Evolutionary conservation across 2,329 filamentous ascomycete species (phyloP).

Genomic region (Hypoxylon sp.): DNA sequence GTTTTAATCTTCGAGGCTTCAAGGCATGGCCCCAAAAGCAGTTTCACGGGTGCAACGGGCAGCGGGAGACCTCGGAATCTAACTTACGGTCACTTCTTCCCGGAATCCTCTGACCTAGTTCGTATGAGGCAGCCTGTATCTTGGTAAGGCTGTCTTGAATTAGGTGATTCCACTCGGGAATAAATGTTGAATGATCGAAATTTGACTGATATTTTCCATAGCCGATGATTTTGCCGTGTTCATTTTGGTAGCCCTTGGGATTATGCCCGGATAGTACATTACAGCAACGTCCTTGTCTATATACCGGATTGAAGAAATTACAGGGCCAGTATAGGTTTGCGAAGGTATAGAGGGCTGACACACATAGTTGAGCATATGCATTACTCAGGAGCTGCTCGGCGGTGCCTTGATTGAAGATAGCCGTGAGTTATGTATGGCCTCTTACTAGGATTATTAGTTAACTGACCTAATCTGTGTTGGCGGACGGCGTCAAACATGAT

Average conservation of each 20-base stretch:
- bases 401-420: conserved; percentile 36
- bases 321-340: conserved; percentile 53
- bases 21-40: not conserved
- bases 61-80: not conserved
- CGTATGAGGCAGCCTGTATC: conserved; percentile 47
- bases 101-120: conserved; percentile 48
- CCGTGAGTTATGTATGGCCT: not conserved
- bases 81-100: conserved; percentile 45
- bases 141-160: conserved; percentile 48
- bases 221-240: conserved; percentile 53
- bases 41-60: not conserved
- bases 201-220: conserved; percentile 50
- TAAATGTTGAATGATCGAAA: conserved; percentile 46
- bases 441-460: not conserved
- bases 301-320: conserved; percentile 42
- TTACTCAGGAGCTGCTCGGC: conserved; percentile 51
- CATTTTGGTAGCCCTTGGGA: conserved; percentile 53
- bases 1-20: not conserved
- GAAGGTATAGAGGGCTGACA: conserved; percentile 50
- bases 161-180: conserved; percentile 49
- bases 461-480: conserved; percentile 49
- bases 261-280: conserved; percentile 53
- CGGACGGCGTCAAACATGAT: conserved; percentile 53
- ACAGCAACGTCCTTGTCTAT: conserved; percentile 47
- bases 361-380: conserved; percentile 49